Base-by-base conservation (phyloP, 179 eudicot genomes). In the Heliamphora pulchella region DNA sequence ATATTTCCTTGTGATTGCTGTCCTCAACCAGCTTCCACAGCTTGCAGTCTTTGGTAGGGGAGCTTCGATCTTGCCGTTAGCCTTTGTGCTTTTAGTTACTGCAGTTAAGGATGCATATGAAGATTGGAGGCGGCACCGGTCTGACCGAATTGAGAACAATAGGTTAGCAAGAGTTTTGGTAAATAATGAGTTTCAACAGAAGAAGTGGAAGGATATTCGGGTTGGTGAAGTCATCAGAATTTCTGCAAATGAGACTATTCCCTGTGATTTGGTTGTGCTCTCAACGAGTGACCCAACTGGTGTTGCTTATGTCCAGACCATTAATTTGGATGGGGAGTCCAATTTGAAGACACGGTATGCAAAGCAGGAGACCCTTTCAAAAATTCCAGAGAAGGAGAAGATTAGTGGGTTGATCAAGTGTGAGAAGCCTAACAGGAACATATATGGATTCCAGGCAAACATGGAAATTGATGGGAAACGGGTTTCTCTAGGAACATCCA, bases 261-360 rank as follows among this genome's bases (percentile, higher is more conserved):
- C 99, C 22, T 94, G 98, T 88, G 99, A 96, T 77, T 88, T 93
- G 81, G 98, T 94, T 39, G 80, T 96, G 83, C 93, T 96, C 76
- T 96, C 97, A 4, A 94, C 99, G 2, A 94, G 99, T 83, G 99
- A 96, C 66, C 87, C 97, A 5, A 94, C 99, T 65, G 98, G 99
- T 81, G 98, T 96, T 63, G 98, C 98, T 79, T 96, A 94, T 83
- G 91, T 96, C 39, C 97, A 92, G 86, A 96, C 99, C 31, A 92
- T 91, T 62, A 96, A 96, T 87, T 92, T 96, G 59, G 99, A 96
- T 62, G 99, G 99, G 14, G 99, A 96, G 80, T 94, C 99, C 8
- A 96, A 96, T 86, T 86, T 96, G 81, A 96, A 96, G 87, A 92
- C 99, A 8, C 84, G 99, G 80, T 96, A 96, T 80, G 99, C 99